Evolutionary conservation across 768 basidiomycete genomes (phyloP).

Genomic region (Candolleomyces eurysporus): DNA sequence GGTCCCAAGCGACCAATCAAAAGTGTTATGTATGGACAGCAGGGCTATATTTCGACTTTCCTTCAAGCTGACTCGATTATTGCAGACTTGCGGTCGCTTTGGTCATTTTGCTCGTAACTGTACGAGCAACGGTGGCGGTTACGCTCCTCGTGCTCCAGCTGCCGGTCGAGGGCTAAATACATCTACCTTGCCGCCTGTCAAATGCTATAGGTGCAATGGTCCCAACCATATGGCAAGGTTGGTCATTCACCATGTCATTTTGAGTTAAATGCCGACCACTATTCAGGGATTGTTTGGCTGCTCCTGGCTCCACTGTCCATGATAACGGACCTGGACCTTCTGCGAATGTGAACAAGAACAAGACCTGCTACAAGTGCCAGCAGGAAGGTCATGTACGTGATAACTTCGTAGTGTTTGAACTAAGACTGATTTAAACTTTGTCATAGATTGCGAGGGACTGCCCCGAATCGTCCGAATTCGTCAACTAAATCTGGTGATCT

Average conservation of each 20-base stretch:
- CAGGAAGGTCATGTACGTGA: constrained; percentile 80
- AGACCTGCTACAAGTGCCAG: constrained; percentile 88
- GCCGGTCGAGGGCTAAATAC: constrained; percentile 75
- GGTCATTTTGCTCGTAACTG: constrained; percentile 83
- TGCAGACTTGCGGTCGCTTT: constrained; percentile 74
- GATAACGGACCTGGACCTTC: constrained; percentile 44
- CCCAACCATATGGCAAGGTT: constrained; percentile 86
- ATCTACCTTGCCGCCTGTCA: constrained; percentile 76
- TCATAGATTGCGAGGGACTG: constrained; percentile 65
- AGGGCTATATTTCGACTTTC: background rate
- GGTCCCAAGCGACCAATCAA: constrained; percentile 63
- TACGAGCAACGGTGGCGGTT: constrained; percentile 48
- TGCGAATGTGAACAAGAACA: constrained; percentile 52
- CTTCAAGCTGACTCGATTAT: constrained; percentile 9
- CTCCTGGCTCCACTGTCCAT: constrained; percentile 55
- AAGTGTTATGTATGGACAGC: constrained; percentile 75
- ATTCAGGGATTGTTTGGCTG: constrained; percentile 76
- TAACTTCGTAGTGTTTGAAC: background rate
- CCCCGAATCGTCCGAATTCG: constrained; percentile 53
- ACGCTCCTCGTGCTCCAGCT: constrained; percentile 68
- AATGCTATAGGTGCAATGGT: constrained; percentile 88
- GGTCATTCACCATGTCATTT: constrained; percentile 10
- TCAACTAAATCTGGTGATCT: constrained; percentile 31
- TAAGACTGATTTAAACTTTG: constrained; percentile 4
- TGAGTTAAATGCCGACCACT: constrained; percentile 5